Conservation (phyloP, 1,284 basidiomycete species). For the Xerocomus nothofagi region DNA sequence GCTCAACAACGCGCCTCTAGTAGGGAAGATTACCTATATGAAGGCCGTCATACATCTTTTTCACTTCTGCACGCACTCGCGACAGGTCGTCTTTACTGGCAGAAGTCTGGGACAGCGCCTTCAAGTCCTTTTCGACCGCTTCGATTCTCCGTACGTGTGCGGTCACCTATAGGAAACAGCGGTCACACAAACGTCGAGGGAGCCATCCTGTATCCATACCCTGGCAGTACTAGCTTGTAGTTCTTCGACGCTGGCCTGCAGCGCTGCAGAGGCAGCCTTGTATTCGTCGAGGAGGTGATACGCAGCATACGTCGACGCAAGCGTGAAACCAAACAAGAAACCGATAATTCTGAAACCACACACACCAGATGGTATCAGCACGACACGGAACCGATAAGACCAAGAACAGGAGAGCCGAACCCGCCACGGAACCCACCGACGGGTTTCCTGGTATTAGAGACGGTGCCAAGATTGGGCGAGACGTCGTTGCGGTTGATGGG, state of each 20-base stretch:
- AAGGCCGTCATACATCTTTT: slow-evolving; percentile 81
- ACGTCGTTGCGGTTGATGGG: slow-evolving; percentile 48
- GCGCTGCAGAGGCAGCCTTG: slow-evolving; percentile 77
- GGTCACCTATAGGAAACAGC: slow-evolving; percentile 57
- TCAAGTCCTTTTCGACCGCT: slow-evolving; percentile 85
- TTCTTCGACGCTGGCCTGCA: slow-evolving; percentile 86
- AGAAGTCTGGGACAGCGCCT: slow-evolving; percentile 64
- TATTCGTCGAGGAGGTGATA: slow-evolving; percentile 91
- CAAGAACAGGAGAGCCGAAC: slow-evolving; percentile 43
- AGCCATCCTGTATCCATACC: slow-evolving; percentile 40
- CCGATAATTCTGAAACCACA: slow-evolving; percentile 70
- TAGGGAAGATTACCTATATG: slow-evolving; percentile 65
- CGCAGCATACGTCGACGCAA: slow-evolving; percentile 81
- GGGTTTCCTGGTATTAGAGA: slow-evolving; percentile 69
- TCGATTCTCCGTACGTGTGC: slow-evolving; percentile 84
- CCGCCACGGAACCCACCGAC: slow-evolving; percentile 85
- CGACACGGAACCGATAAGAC: background rate
- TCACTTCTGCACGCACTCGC: slow-evolving; percentile 74
- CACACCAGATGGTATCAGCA: slow-evolving; percentile 11
- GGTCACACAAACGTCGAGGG: background rate
- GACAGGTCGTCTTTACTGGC: slow-evolving; percentile 79
- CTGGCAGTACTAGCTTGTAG: slow-evolving; percentile 82
- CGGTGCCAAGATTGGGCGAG: slow-evolving; percentile 53
- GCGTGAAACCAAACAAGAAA: slow-evolving; percentile 86
- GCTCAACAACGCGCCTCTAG: background rate